Percentiles rank a stretch among this genome's conserved stretches.
phyloP scores from a whole-genome alignment of 768 basidiomycete species.

The Amanita thiersii region DNA sequence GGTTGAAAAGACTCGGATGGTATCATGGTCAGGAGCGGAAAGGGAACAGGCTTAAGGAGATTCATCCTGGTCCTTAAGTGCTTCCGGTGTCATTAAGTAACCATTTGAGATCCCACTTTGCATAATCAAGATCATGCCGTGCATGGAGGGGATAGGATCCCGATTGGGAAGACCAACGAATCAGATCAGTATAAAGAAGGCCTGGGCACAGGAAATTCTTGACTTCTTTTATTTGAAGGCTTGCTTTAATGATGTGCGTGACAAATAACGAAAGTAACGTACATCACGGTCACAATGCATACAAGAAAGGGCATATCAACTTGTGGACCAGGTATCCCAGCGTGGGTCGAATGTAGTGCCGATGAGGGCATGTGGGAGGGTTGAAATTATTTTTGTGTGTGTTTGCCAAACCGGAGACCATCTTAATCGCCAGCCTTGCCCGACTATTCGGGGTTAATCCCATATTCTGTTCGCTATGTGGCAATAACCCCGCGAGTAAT shows the following conservation, averaged over 20 bases:
- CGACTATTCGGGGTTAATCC: conserved; percentile 29
- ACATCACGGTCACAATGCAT: conserved; percentile 18
- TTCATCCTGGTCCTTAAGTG: conserved; percentile 41
- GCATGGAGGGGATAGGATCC: conserved; percentile 17
- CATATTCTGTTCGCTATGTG: conserved; percentile 13
- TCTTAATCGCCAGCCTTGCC: conserved; percentile 21
- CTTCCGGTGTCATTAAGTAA: conserved; percentile 58
- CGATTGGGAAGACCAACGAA: conserved; percentile 12
- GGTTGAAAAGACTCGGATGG: conserved; percentile 46
- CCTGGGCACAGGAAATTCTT: conserved; percentile 8
- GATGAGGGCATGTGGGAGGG: conserved; percentile 24
- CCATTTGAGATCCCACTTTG: conserved; percentile 29
- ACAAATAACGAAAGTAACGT: conserved; percentile 17
- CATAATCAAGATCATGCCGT: conserved; percentile 33
- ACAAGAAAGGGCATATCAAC: conserved; percentile 22
- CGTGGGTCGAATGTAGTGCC: conserved; percentile 15
- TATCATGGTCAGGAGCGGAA: conserved; percentile 44
- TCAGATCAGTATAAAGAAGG: conserved; percentile 9
- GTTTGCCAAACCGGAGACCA: conserved; percentile 24
- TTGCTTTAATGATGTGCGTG: conserved; percentile 21
- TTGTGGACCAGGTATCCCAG: conserved; percentile 29
- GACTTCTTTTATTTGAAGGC: conserved; percentile 4
- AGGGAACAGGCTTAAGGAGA: conserved; percentile 41
- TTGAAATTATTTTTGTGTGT: conserved; percentile 22
- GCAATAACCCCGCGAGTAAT: conserved; percentile 21